These are phyloP conservation scores for Astrothelium macrocarpum DNA, from an alignment of 495 filamentous ascomycete species.

Conservation along the genomic window DNA sequence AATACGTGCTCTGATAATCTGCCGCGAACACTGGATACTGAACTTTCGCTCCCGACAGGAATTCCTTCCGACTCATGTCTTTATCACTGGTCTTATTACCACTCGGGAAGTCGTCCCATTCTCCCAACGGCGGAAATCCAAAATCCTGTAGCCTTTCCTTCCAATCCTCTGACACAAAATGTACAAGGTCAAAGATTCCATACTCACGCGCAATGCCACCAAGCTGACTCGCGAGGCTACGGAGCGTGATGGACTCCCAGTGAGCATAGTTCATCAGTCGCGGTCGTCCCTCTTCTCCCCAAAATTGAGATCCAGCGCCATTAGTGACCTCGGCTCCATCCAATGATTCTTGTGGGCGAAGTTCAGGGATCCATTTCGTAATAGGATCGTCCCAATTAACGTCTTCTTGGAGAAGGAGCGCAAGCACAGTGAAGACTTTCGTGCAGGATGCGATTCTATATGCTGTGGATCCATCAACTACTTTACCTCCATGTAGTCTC, in stretches of 20 bases:
- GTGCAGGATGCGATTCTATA: slow-evolving; percentile 33
- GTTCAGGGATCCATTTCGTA: slow-evolving; percentile 23
- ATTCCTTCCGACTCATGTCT: slow-evolving; percentile 16
- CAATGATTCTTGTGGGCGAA: neutral
- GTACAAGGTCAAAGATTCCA: slow-evolving; percentile 23
- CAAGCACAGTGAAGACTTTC: slow-evolving; percentile 31
- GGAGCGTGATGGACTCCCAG: slow-evolving; percentile 33
- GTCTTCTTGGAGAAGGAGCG: slow-evolving; percentile 28
- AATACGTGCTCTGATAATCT: slow-evolving; percentile 29
- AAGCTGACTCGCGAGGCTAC: slow-evolving; percentile 29
- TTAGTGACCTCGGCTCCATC: neutral
- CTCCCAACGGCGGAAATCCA: slow-evolving; percentile 29
- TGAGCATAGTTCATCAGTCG: slow-evolving; percentile 7
- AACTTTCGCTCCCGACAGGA: slow-evolving; percentile 15
- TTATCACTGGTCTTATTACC: neutral
- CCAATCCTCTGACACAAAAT: slow-evolving; percentile 10
- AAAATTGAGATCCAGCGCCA: neutral
- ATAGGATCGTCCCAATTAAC: slow-evolving; percentile 29
- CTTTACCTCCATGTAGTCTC: slow-evolving; percentile 6
- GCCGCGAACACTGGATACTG: slow-evolving; percentile 28
- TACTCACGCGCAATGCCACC: slow-evolving; percentile 31
- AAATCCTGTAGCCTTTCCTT: slow-evolving; percentile 7
- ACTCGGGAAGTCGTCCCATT: slow-evolving; percentile 14
- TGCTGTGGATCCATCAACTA: slow-evolving; percentile 25
- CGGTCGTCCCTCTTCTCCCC: neutral